These are phyloP conservation scores for Alternaria sp. DNA, from an alignment of 2,329 filamentous ascomycete species.

Conservation along the genomic window DNA sequence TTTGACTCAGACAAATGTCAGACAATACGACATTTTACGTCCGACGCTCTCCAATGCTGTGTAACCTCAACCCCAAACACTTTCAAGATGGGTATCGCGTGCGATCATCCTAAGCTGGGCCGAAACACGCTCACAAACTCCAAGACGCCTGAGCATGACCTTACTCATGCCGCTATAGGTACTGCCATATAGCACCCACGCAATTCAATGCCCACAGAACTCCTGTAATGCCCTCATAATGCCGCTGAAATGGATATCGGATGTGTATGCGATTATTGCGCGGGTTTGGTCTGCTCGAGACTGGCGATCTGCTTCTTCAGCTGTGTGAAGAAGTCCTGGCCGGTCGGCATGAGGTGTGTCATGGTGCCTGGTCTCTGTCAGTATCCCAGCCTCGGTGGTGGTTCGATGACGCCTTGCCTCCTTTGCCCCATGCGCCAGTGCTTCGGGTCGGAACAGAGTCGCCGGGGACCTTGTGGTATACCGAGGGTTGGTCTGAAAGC, in stretches of 20 bases:
- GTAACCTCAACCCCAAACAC: conserved; percentile 14
- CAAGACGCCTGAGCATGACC: conserved; percentile 35
- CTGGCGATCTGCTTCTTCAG: conserved; percentile 54
- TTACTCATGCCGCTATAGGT: conserved; percentile 23
- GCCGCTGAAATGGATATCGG: conserved; percentile 39
- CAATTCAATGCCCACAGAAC: conserved; percentile 35
- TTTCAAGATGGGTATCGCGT: conserved; percentile 37
- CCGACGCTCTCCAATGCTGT: not conserved
- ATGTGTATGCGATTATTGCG: conserved; percentile 27
- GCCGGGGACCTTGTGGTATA: conserved; percentile 49
- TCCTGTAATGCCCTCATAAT: conserved; percentile 45
- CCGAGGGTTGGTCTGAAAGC: conserved; percentile 36
- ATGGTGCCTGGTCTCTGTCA: conserved; percentile 41
- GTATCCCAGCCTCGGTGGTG: not conserved
- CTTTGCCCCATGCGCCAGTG: conserved; percentile 50
- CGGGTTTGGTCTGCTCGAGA: conserved; percentile 48
- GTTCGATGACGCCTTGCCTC: conserved; percentile 37
- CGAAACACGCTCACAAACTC: conserved; percentile 18
- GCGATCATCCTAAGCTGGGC: conserved; percentile 18
- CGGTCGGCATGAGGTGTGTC: conserved; percentile 52
- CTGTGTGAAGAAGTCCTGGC: conserved; percentile 54
- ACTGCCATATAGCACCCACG: conserved; percentile 21
- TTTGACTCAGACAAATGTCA: not conserved
- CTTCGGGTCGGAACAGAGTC: conserved; percentile 48
- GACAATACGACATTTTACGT: not conserved